Conservation (phyloP, 202 grass and related monocot genomes). For the Dendrocalamus latiflorus region DNA sequence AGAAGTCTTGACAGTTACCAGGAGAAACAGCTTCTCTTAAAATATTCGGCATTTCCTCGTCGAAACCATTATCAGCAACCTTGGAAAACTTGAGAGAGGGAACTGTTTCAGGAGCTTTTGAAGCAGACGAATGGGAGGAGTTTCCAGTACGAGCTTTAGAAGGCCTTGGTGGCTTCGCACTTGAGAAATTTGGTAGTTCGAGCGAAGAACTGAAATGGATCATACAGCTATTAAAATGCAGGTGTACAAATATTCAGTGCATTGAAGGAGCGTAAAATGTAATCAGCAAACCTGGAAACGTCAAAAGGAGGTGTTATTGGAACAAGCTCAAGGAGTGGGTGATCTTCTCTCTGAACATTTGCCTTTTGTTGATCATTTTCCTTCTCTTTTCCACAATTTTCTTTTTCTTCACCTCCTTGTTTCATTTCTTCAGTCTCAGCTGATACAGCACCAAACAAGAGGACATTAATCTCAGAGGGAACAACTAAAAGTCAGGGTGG, state of each 20-base stretch:
- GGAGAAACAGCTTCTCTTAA: conserved; percentile 50
- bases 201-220: conserved; percentile 52
- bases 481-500: background rate
- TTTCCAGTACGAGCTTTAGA: conserved; percentile 44
- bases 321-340: conserved; percentile 48
- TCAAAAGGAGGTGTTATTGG: conserved; percentile 67
- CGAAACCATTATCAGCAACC: conserved; percentile 1
- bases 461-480: conserved; percentile 22
- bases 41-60: conserved; percentile 53
- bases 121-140: conserved; percentile 48
- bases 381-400: conserved; percentile 50
- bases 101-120: conserved; percentile 26
- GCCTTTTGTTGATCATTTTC: conserved; percentile 65
- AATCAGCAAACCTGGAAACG: conserved; percentile 51
- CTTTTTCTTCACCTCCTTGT: conserved; percentile 42
- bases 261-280: background rate
- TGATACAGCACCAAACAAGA: conserved; percentile 31
- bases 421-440: conserved; percentile 59
- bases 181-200: conserved; percentile 66
- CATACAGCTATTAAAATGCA: background rate
- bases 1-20: conserved; percentile 47
- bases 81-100: conserved; percentile 34
- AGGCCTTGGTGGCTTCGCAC: conserved; percentile 68
- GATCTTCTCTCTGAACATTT: conserved; percentile 43
- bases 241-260: background rate